phyloP scores from a whole-genome alignment of 352 stramenopile species.

The Phytophthora chlamydospora region DNA sequence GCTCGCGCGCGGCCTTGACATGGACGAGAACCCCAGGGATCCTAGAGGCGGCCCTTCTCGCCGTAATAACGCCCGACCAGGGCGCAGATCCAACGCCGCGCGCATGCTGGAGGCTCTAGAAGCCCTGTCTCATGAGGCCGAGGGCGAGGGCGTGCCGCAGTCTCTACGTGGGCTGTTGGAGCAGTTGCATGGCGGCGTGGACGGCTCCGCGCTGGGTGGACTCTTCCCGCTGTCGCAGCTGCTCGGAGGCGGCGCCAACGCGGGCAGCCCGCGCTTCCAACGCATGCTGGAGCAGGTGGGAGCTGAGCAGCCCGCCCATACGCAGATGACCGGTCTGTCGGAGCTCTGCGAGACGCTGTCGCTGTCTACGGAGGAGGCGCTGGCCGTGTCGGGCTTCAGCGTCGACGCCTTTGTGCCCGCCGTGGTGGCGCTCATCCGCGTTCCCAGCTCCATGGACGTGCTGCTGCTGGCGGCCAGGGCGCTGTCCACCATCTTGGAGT shows the following conservation, averaged over 20 bases:
- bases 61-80: too few relatives aligned
- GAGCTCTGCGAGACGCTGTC: constrained; percentile 77
- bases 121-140: constrained; percentile 48
- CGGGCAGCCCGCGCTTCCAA: constrained; percentile 43
- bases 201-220: constrained; percentile 36
- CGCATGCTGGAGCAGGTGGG: constrained; percentile 50
- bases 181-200: constrained; percentile 25
- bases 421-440: constrained; percentile 46
- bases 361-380: constrained; percentile 68
- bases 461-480: constrained; percentile 62
- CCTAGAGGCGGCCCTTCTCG: too few relatives aligned
- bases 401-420: constrained; percentile 65
- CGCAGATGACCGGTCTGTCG: constrained; percentile 56
- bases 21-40: background rate
- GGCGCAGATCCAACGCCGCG: constrained; percentile 33
- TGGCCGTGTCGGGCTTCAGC: constrained; percentile 68
- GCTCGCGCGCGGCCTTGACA: constrained; percentile 13
- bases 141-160: constrained; percentile 37
- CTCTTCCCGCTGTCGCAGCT: constrained; percentile 68
- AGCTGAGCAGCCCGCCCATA: constrained; percentile 34
- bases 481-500: constrained; percentile 61
- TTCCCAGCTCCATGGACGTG: constrained; percentile 63
- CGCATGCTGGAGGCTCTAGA: constrained; percentile 65
- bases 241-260: constrained; percentile 32
- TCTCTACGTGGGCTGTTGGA: constrained; percentile 50